phyloP scores from a whole-genome alignment of 768 basidiomycete genomes.

The Cyclocybe cylindracea region DNA sequence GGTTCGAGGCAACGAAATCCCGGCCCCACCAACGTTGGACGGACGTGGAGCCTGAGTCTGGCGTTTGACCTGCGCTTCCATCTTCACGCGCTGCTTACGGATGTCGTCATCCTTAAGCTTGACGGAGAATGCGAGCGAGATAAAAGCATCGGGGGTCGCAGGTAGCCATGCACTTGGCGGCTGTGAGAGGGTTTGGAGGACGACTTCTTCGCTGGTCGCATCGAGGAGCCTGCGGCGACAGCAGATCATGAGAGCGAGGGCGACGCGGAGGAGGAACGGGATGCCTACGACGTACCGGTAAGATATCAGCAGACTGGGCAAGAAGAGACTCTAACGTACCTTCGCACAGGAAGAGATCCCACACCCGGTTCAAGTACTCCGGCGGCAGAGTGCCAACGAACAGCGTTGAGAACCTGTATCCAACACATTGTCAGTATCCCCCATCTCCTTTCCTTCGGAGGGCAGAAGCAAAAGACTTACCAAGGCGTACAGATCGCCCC shows the following conservation, averaged over 20 bases:
- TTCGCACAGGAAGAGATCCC: conserved; percentile 84
- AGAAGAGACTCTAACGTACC: conserved; percentile 40
- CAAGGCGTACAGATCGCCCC: conserved; percentile 62
- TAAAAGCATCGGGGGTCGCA: conserved; percentile 57
- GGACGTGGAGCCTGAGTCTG: conserved; percentile 43
- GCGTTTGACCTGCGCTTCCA: conserved; percentile 72
- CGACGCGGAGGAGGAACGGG: conserved; percentile 74
- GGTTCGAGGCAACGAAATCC: conserved; percentile 28
- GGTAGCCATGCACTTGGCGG: conserved; percentile 60
- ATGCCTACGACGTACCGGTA: conserved; percentile 46
- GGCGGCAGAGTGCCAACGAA: conserved; percentile 69
- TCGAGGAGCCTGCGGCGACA: conserved; percentile 63
- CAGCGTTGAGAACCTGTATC: conserved; percentile 66
- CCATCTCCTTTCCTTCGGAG: neutral
- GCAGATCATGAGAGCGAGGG: conserved; percentile 61
- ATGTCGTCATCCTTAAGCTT: conserved; percentile 82
- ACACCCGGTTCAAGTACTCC: conserved; percentile 69
- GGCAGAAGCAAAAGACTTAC: conserved; percentile 35
- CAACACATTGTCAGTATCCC: neutral
- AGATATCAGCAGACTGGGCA: neutral
- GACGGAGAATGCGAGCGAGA: conserved; percentile 60
- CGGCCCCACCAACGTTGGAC: conserved; percentile 19
- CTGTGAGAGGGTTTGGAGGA: conserved; percentile 47
- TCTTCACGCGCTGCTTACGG: conserved; percentile 71
- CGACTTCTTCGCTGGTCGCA: conserved; percentile 42